Evolutionary conservation across 1,139 yeast species (phyloP), one percentile per base, ranked within the genome.

Genomic region (Zygosaccharomyces sapae): DNA sequence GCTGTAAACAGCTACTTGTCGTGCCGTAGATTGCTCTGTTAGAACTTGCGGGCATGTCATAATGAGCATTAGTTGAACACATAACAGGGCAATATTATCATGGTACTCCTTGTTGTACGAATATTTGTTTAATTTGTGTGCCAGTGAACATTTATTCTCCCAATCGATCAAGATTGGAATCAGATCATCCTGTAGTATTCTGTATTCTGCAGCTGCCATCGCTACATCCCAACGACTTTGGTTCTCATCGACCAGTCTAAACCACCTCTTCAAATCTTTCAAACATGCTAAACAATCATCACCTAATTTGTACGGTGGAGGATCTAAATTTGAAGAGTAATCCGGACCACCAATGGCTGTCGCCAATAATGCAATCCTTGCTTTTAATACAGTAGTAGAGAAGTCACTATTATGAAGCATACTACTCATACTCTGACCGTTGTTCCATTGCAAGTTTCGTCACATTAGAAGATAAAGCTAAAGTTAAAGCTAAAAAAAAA

Each of bases 271-370:
- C 52, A 92, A 68, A 68, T 92, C 98, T 57, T 86, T 84, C 33
- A 92, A 70, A 66, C 97, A 88, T 0, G 90, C 90, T 51, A 86
- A 69, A 50, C 97, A 96, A 62, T 92, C 97, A 55, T 85, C 90
- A 8, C 98, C 98, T 2, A 90, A 73, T 54, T 79, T 80, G 61
- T 92, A 92, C 0, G 83, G 81, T 1, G 79, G 74, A 2, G 72
- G 70, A 0, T 73, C 73, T 2, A 63, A 53, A 3, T 62, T 57
- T 0, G 73, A 61, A 0, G 84, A 56, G 43, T 63, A 63, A 47
- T 65, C 69, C 2, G 68, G 66, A 10, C 68, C 68, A 43, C 68
- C 69, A 16, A 64, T 64, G 5, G 68, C 67, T 8, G 68, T 64
- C 1, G 69, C 64, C 25, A 65, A 44, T 25, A 65, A 47, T 3